Conservation (phyloP, 2,329 filamentous ascomycete genomes). For the Colletotrichum musicola region DNA sequence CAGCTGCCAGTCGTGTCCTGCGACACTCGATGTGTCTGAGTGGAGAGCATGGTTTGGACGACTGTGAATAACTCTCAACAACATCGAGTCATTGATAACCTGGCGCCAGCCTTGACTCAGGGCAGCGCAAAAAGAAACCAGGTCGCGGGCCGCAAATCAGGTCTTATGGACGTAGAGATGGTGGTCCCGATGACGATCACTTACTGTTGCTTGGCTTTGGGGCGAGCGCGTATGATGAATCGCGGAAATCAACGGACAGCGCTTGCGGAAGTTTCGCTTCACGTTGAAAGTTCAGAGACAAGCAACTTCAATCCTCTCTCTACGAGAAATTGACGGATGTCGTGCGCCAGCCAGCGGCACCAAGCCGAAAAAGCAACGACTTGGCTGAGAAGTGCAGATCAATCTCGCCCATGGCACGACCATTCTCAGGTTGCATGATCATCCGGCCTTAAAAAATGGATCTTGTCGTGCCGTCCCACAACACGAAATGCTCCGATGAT, state of each 20-base stretch:
- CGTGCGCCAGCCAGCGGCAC: conserved; percentile 11
- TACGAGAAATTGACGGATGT: neutral
- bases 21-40: conserved; percentile 13
- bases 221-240: conserved; percentile 12
- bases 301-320: conserved; percentile 6
- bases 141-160: conserved; percentile 1
- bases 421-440: conserved; percentile 33
- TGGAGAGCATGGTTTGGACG: conserved; percentile 23
- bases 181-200: neutral
- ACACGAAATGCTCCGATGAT: conserved; percentile 21
- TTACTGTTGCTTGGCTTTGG: neutral
- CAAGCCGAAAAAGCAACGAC: neutral
- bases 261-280: conserved; percentile 22
- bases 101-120: conserved; percentile 17
- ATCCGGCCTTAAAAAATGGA: conserved; percentile 35
- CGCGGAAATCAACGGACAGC: conserved; percentile 9
- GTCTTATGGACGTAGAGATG: neutral
- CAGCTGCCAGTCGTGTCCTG: conserved; percentile 22
- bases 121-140: neutral
- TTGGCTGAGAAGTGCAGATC: conserved; percentile 12
- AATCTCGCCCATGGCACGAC: conserved; percentile 23
- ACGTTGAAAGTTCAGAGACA: conserved; percentile 18
- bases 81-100: conserved; percentile 20
- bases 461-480: conserved; percentile 26
- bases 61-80: neutral